Evolutionary conservation across 2,329 filamentous ascomycete species (phyloP), one percentile per base, ranked within the genome.

Genomic region (Trematosphaeria pertusa): DNA sequence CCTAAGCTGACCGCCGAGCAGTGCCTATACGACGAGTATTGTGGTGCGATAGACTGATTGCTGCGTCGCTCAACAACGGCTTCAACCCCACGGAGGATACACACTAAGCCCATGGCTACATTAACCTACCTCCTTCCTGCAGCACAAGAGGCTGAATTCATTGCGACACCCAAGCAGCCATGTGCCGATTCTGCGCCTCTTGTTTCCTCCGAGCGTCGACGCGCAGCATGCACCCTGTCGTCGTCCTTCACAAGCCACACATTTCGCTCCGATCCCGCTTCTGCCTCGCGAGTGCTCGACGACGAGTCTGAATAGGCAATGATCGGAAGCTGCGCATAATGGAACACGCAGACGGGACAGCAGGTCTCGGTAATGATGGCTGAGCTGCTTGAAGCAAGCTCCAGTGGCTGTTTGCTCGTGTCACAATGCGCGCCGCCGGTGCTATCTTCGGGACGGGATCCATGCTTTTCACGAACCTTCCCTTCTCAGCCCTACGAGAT

Each of bases 371-470:
- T 28, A 28, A 17, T 18, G 36, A 38, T 28, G 24, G 26, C 37
- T 18, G 36, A 17, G n/a, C n/a, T n/a, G 24, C 24, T 28, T 7
- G 39, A 26, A 32, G 41, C 36, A 52, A 47, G 48, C 37, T 48
- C 41, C 37, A 18, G 43, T 48, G 46, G 45, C 50, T 57, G 40
- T 32, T 45, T 51, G 22, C 37, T 36, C 34, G 41, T 46, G 42
- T 35, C 9, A 39, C 33, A 6, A 37, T 40, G 33, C 24, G 19
- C 38, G 12, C 8, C 8, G 7, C 12, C 24, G 7, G 24, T 12
- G 8, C 8, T 31, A 47, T 43, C 43, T 28, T 37, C 30, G 35
- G 18, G 30, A 36, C 39, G 42, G 48, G 43, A 50, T 15, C 39
- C 43, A 39, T 43, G 43, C 34, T 43, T 47, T 35, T 24, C 19